Conservation (phyloP, 352 stramenopile genomes). For the Aphanomyces cochlioides region DNA sequence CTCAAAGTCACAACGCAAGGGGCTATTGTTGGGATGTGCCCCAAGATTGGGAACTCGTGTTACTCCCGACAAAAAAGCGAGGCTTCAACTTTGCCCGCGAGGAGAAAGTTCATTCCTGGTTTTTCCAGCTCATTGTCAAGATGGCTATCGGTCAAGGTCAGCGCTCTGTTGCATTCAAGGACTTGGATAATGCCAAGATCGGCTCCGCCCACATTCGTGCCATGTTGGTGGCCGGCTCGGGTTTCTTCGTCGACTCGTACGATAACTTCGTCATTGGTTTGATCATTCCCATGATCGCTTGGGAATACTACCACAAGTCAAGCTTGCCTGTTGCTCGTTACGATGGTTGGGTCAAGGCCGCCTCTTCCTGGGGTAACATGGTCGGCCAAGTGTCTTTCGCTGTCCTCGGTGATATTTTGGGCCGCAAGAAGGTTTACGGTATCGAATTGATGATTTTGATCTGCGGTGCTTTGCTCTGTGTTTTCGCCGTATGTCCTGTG, state of each 20-base stretch:
- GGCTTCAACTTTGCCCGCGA: neutral
- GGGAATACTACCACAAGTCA: constrained; percentile 47
- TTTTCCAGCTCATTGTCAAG: neutral
- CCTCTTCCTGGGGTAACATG: constrained; percentile 41
- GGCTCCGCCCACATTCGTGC: constrained; percentile 46
- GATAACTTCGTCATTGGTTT: constrained; percentile 56
- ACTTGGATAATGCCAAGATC: constrained; percentile 48
- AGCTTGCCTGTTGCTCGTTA: constrained; percentile 33
- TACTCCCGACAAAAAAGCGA: neutral
- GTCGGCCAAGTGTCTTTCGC: constrained; percentile 52
- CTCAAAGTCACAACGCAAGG: neutral
- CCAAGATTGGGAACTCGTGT: neutral
- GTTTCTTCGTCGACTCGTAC: constrained; percentile 56
- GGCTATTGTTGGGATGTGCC: too few species aligned
- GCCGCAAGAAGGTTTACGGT: constrained; percentile 47
- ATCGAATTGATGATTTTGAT: constrained; percentile 50
- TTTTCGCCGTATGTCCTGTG: constrained; percentile 40
- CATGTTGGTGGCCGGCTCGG: constrained; percentile 45
- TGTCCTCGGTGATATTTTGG: constrained; percentile 47
- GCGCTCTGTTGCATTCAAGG: constrained; percentile 2
- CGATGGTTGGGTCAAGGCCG: constrained; percentile 47
- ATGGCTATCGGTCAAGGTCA: neutral
- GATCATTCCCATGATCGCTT: constrained; percentile 46
- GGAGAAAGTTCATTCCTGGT: neutral
- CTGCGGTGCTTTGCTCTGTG: constrained; percentile 37